Evolutionary conservation across 2,329 filamentous ascomycete species (phyloP).

Genomic region (Colletotrichum camelliae): DNA sequence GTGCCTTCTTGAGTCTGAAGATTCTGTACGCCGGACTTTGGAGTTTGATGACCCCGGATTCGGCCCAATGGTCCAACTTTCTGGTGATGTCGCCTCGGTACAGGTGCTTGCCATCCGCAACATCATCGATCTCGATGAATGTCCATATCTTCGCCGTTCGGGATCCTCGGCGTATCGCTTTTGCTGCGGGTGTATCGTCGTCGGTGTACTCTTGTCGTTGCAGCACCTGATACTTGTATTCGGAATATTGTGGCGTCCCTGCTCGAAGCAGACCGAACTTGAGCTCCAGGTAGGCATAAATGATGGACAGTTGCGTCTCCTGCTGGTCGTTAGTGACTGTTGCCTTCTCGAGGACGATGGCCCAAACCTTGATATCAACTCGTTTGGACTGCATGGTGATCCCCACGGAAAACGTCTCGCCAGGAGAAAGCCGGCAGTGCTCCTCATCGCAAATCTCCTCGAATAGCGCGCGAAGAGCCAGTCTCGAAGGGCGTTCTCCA

Average conservation of each 20-base stretch:
- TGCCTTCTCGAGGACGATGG: accelerated
- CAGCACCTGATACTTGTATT: conserved; percentile 51
- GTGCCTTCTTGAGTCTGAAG: conserved; percentile 52
- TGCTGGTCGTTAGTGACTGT: background rate
- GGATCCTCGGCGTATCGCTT: conserved; percentile 46
- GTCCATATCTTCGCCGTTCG: conserved; percentile 47
- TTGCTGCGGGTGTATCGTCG: conserved; percentile 46
- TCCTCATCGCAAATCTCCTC: conserved; percentile 53
- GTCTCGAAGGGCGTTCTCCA: conserved; percentile 61
- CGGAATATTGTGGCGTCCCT: conserved; percentile 61
- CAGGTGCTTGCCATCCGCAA: conserved; percentile 35
- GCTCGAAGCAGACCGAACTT: conserved; percentile 61
- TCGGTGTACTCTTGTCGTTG: conserved; percentile 34
- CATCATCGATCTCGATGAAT: conserved; percentile 53
- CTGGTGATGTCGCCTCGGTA: conserved; percentile 53
- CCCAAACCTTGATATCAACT: conserved; percentile 57
- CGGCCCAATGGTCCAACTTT: conserved; percentile 60
- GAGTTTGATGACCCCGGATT: conserved; percentile 54
- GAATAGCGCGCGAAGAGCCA: conserved; percentile 53
- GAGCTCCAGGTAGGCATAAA: conserved; percentile 67
- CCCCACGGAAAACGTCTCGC: conserved; percentile 51
- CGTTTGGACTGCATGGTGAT: conserved; percentile 49
- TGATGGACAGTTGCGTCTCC: conserved; percentile 35
- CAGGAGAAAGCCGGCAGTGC: conserved; percentile 34
- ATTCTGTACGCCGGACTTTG: conserved; percentile 58